Evolutionary conservation across 2,329 filamentous ascomycete species (phyloP).

Genomic region (Apiospora pterosperma): DNA sequence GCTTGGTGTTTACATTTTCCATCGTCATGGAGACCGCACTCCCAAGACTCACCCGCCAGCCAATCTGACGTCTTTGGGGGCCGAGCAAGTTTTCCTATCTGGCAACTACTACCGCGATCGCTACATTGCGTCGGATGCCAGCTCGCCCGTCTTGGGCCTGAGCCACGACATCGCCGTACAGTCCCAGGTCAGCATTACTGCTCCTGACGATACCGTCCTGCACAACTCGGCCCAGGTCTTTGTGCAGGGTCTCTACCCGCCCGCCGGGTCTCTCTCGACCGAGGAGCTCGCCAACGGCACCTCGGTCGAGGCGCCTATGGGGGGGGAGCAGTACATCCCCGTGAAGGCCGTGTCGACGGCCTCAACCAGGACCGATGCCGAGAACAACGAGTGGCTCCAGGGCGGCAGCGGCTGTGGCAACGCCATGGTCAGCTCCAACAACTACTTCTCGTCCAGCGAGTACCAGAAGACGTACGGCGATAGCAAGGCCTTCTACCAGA

Average conservation of each 20-base stretch:
- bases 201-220: conserved; percentile 73
- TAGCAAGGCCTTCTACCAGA: conserved; percentile 59
- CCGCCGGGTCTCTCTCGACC: conserved; percentile 52
- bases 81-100: conserved; percentile 68
- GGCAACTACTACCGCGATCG: conserved; percentile 73
- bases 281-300: conserved; percentile 71
- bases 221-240: conserved; percentile 78
- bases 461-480: conserved; percentile 41
- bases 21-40: conserved; percentile 86
- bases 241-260: conserved; percentile 83
- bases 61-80: conserved; percentile 75
- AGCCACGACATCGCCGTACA: conserved; percentile 62
- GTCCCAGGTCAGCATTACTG: conserved; percentile 67
- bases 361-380: conserved; percentile 27
- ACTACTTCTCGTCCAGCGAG: conserved; percentile 46
- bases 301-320: conserved; percentile 62
- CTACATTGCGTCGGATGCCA: conserved; percentile 64
- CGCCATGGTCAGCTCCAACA: conserved; percentile 51
- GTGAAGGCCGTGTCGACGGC: conserved; percentile 59
- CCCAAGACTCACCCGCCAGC: conserved; percentile 71
- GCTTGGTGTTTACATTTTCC: conserved; percentile 81
- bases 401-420: conserved; percentile 54
- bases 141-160: conserved; percentile 62
- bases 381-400: conserved; percentile 57
- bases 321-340: conserved; percentile 82